Base-by-base conservation (phyloP, 1,139 yeast genomes). In the Yamadazyma conglobata region DNA sequence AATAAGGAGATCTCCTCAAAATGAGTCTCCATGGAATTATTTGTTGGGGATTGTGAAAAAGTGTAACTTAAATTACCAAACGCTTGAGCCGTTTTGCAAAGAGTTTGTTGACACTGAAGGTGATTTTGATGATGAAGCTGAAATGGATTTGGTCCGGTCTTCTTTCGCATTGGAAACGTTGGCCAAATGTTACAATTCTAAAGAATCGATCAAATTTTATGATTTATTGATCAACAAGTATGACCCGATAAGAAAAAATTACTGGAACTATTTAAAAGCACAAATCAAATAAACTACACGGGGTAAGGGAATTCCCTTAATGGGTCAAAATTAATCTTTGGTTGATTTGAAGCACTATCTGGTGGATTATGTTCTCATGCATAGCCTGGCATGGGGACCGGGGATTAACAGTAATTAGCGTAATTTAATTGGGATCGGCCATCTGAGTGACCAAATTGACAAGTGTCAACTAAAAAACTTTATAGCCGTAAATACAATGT, bases 1-100 rank as follows among this genome's bases (percentile, higher is more conserved):
- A 34, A 81, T 88, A 17, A 58, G 44, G 4, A 34, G 56, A 17
- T 79, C 88, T 1, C 95, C 96, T 0, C 89, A 84, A 31, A 91
- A 91, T 50, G 79, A 84, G 28, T 77, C 94, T n/a, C 61, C 84
- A 1, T 91, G 98, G 98, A 81, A 81, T 46, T 91, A 89, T 49
- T 54, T 88, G 20, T 50, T 57, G 11, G 96, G 93, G 0, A 47
- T 86, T 1, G 66, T 68, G 43, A 60, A 61, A n/a, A 54, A 56
- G 25, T 55, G 57, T 28, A 44, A 50, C 4, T 45, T 46, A 15
- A 49, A 54, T 16, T 43, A 69, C 11, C 31, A 38, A 0, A 64
- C 58, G 1, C 54, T 81, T 32, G 63, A 73, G 36, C 49, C 46
- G 1, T 69, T 79, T 32, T 73, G 79, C 17, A 33, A 44, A 11